Base-by-base conservation (phyloP, 257 asterid species). In the Gentiana straminea region DNA sequence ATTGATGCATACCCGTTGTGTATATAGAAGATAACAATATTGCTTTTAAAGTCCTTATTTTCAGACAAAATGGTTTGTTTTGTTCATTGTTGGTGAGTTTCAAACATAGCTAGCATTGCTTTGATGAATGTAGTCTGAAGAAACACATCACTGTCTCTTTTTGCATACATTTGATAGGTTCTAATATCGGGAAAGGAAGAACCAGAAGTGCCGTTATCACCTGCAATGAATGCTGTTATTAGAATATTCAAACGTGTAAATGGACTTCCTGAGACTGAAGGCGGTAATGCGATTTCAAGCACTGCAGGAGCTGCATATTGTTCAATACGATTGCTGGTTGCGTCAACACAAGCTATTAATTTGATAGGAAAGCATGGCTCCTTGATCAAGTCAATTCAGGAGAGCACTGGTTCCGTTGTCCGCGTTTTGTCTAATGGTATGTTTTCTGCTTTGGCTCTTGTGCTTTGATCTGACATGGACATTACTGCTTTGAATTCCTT, bases 321-420 rank as follows among this genome's bases (percentile, higher is more conserved):
- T 73, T 77, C 83, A 3, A 56, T 81, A 38, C 74, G 84, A 39
- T 72, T 86, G 43, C 67, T 86, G 68, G 89, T 84, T 70, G 82
- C 95, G 9, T 76, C 94, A 13, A 59, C 94, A 3, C 95, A 86
- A 70, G 95, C 94, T 15, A 78, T 79, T 58, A 81, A 84, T 61
- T 69, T 86, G 70, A 86, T 86, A 45, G 95, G 94, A 54, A 86
- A 76, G 64, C 94, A 77, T 68, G 95, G 95, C 57, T 74, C 84
- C 57, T 41, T 82, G 59, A 86, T 86, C 58, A 86, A 79, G 64
- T 73, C 84, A 49, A 84, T 86, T 56, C 95, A 86, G 73, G 95
- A 86, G 64, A 78, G 67, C 62, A 65, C 77, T 33, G 81, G 89
- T 57, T 91, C 89, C 37, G 65, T 84, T 13, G 74, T 86, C 33